Percentiles rank a stretch among this genome's conserved stretches.
Conservation (phyloP, 2,329 filamentous ascomycete genomes). For the Dothidotthia symphoricarpi region DNA sequence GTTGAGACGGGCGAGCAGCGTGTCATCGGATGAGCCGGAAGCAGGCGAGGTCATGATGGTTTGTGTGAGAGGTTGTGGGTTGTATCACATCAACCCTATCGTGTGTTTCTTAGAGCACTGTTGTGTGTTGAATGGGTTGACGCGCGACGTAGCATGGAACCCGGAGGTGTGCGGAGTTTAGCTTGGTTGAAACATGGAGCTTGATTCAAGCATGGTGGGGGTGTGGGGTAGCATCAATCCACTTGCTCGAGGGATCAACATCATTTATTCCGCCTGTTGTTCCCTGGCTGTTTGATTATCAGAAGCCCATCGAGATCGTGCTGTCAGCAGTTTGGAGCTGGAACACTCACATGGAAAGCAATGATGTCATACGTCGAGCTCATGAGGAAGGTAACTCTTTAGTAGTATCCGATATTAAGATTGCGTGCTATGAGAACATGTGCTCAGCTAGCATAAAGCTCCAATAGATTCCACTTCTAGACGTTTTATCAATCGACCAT, state of each 20-base stretch:
- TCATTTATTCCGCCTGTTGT: no score
- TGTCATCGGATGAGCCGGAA: conserved; percentile 34
- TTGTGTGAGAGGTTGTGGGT: not conserved
- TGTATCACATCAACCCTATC: not conserved
- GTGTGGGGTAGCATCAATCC: conserved; percentile 3
- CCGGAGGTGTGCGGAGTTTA: conserved; percentile 22
- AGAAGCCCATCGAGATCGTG: no score
- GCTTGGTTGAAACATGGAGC: no score
- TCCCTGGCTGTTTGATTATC: no score
- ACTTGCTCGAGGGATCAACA: no score
- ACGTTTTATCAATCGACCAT: no score
- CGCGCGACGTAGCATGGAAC: not conserved
- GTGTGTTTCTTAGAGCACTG: not conserved
- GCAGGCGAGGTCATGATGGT: not conserved
- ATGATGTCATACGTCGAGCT: conserved; percentile 24
- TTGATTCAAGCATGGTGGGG: conserved; percentile 15
- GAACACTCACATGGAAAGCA: conserved; percentile 1
- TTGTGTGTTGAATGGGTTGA: no score
- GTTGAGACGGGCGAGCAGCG: conserved; percentile 50
- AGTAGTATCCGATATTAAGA: conserved; percentile 6
- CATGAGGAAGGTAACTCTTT: conserved; percentile 16
- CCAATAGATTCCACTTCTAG: no score
- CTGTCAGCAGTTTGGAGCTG: no score
- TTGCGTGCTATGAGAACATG: conserved; percentile 16
- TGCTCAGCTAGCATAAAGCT: not conserved